Base-by-base conservation (phyloP, 2,329 filamentous ascomycete genomes). In the Xylaria sp. region DNA sequence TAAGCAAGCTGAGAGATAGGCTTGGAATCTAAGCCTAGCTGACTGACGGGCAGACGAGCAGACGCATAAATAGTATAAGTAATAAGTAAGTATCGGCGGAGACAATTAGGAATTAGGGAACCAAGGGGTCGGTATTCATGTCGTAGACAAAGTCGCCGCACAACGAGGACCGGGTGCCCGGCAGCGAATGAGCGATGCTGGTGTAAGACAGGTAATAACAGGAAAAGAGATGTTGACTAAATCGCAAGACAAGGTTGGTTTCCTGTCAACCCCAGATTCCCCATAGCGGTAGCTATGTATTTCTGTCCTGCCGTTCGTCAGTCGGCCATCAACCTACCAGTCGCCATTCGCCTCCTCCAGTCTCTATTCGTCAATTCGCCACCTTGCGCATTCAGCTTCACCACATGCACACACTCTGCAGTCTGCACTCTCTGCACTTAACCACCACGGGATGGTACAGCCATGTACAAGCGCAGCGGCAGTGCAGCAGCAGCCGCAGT, bases 201-300 rank as follows among this genome's bases (percentile, higher is more conserved):
- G 54, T 70, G 69, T 70, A 67, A 70, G 69, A 65, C 61, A 68
- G 18, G 50, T 23, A 63, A 61, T 60, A 62, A 62, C 3, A n/a
- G 41, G 44, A 68, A 68, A 39, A 60, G 44, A 68, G 65, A 65
- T 60, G 63, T 68, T 67, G 59, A 60, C 66, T 63, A 55, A 60
- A 56, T 68, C 39, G 65, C 54, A 44, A 51, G 61, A 59, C 69
- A 59, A 62, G 66, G 41, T 64, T 66, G 54, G 54, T 20, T 51
- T 66, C 46, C 54, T 41, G 55, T 41, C 63, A 66, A 69, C 63
- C 66, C 69, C 66, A 55, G 63, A 65, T 62, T 71, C 56, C 39
- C 52, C 52, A 54, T 60, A 48, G 58, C 25, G 48, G 62, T 34
- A 50, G 39, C 20, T 44, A 56, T 62, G 61, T 46, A 34, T 55